These are phyloP conservation scores for Alternaria sp. DNA, from an alignment of 2,329 filamentous ascomycete genomes.

Conservation along the genomic window DNA sequence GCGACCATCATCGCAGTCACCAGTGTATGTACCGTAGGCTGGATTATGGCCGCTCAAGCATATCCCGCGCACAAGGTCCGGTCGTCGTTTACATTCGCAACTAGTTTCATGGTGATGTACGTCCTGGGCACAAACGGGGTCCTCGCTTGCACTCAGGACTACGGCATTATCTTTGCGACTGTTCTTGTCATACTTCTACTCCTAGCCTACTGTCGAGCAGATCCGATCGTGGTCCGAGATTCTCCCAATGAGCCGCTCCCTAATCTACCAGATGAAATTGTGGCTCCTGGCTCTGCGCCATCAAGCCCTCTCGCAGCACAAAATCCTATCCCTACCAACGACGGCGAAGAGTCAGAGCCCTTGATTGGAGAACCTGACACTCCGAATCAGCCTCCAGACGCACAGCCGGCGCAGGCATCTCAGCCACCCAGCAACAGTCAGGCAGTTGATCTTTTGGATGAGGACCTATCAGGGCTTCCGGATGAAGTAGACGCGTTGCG, in stretches of 20 bases:
- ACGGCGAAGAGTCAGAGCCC: neutral
- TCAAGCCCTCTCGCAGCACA: neutral
- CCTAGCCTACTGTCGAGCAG: neutral
- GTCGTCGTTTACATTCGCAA: neutral
- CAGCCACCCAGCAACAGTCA: neutral
- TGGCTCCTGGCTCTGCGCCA: neutral
- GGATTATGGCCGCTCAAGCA: neutral
- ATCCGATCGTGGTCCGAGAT: neutral
- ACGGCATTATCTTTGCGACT: neutral
- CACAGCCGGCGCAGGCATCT: neutral
- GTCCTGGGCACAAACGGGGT: neutral
- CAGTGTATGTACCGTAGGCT: neutral
- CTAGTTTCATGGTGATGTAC: neutral
- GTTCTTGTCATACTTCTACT: neutral
- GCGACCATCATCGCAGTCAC: neutral
- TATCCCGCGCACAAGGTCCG: neutral
- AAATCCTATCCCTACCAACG: neutral
- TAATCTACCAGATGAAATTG: neutral
- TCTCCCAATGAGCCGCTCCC: neutral
- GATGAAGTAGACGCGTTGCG: neutral
- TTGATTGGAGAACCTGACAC: neutral
- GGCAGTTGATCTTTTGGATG: neutral
- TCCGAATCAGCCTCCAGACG: neutral
- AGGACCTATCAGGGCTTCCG: neutral
- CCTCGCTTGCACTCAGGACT: neutral